phyloP scores from a whole-genome alignment of 2,329 filamentous ascomycete genomes.

The Neobulgaria alba region DNA sequence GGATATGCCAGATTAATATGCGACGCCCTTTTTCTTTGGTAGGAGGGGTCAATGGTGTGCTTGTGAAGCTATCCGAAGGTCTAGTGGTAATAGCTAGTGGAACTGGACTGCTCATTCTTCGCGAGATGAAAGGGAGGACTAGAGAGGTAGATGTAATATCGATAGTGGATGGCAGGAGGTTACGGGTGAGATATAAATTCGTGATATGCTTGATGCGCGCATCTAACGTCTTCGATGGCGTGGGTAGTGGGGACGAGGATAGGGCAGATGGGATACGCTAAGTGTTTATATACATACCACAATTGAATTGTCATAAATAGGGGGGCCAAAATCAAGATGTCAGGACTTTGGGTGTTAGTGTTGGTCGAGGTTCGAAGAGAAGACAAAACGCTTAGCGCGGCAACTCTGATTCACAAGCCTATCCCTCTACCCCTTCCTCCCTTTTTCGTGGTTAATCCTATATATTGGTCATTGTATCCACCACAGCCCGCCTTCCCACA shows the following conservation, averaged over 20 bases:
- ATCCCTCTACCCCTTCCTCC: no score
- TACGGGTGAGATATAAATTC: not conserved
- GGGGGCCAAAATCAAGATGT: not conserved
- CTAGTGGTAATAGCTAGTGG: slow-evolving; percentile 4
- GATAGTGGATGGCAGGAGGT: not conserved
- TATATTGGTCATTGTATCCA: no score
- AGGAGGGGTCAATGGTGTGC: slow-evolving; percentile 14
- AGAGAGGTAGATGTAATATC: not conserved
- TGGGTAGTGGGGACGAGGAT: not conserved
- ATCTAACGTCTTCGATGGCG: not conserved
- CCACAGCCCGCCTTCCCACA: no score
- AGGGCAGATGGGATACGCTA: not conserved
- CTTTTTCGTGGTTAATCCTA: no score
- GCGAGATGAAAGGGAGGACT: not conserved
- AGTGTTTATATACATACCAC: not conserved
- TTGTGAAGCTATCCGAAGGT: slow-evolving; percentile 14
- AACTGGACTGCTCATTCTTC: not conserved
- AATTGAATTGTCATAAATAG: not conserved
- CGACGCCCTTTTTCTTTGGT: slow-evolving; percentile 10
- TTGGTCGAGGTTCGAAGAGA: not conserved
- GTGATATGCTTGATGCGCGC: not conserved
- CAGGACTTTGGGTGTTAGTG: not conserved
- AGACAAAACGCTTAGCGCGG: no score
- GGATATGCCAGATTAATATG: not conserved
- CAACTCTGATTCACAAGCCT: no score